These are phyloP conservation scores for Debaryomyces coudertii DNA, from an alignment of 1,139 yeast genomes.

Conservation along the genomic window DNA sequence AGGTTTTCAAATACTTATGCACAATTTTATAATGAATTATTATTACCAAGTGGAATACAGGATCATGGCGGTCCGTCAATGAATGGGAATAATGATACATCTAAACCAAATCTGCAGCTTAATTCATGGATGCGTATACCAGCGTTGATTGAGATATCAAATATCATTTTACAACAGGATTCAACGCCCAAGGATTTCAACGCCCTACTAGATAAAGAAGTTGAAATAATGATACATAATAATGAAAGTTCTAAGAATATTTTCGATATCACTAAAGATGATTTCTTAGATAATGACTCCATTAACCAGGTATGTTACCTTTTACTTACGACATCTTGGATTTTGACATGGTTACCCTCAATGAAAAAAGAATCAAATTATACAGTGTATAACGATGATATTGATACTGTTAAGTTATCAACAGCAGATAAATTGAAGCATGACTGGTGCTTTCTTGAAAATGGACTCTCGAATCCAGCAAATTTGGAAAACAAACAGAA, in stretches of 20 bases:
- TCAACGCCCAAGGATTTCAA: constrained; percentile 15
- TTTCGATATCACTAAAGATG: constrained; percentile 42
- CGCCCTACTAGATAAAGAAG: constrained; percentile 36
- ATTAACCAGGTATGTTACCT: constrained; percentile 54
- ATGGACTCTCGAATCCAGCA: constrained; percentile 36
- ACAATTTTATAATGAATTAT: constrained; percentile 34
- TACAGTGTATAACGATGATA: constrained; percentile 29
- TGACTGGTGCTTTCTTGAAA: constrained; percentile 61
- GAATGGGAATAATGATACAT: neutral
- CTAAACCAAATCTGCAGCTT: constrained; percentile 34
- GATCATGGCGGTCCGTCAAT: constrained; percentile 3
- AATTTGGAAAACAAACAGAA: constrained; percentile 24
- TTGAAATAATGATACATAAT: constrained; percentile 34
- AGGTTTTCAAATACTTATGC: constrained; percentile 36
- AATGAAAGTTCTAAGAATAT: constrained; percentile 21
- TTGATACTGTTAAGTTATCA: constrained; percentile 25
- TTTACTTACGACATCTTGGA: constrained; percentile 49
- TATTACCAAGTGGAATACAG: constrained; percentile 12
- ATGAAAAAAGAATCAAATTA: constrained; percentile 48
- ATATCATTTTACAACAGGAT: constrained; percentile 25
- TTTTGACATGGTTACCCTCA: constrained; percentile 59
- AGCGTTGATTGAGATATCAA: constrained; percentile 38
- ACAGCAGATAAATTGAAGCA: constrained; percentile 51
- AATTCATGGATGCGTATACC: constrained; percentile 49
- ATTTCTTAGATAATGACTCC: constrained; percentile 46